These are phyloP conservation scores for Metarhizium robertsii DNA, from an alignment of 2,329 filamentous ascomycete genomes.

Conservation along the genomic window DNA sequence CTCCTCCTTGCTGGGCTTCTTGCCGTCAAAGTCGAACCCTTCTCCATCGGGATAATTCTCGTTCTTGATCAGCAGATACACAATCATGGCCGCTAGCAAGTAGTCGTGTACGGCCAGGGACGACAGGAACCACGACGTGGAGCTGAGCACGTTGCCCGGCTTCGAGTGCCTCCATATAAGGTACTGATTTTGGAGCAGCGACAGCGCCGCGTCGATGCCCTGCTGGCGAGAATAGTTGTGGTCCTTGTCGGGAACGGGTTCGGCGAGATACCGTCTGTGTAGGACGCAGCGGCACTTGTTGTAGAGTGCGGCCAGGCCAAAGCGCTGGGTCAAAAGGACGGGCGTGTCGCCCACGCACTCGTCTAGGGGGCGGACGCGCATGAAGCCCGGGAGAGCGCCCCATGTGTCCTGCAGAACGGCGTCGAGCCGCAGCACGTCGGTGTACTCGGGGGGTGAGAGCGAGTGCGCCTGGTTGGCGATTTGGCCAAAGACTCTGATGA, in stretches of 20 bases:
- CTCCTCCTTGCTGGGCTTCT: slow-evolving; percentile 23
- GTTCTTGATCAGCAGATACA: slow-evolving; percentile 43
- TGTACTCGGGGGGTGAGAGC: slow-evolving; percentile 34
- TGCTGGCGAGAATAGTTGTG: slow-evolving; percentile 42
- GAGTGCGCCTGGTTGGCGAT: slow-evolving; percentile 41
- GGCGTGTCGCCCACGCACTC: slow-evolving; percentile 40
- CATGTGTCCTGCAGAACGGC: slow-evolving; percentile 34
- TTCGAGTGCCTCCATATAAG: slow-evolving; percentile 37
- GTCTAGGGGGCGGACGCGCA: slow-evolving; percentile 31
- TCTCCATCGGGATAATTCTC: slow-evolving; percentile 28
- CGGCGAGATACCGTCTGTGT: slow-evolving; percentile 44
- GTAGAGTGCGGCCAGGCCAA: slow-evolving; percentile 41
- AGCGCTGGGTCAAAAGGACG: slow-evolving; percentile 39
- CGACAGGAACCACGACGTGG: slow-evolving; percentile 47
- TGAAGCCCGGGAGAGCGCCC: slow-evolving; percentile 34
- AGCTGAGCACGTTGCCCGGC: slow-evolving; percentile 43
- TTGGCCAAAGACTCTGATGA: slow-evolving; percentile 38
- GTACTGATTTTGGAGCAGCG: slow-evolving; percentile 37
- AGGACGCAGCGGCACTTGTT: slow-evolving; percentile 47
- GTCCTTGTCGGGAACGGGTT: slow-evolving; percentile 26
- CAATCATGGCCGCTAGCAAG: slow-evolving; percentile 49
- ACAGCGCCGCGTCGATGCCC: slow-evolving; percentile 40
- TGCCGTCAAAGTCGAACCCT: slow-evolving; percentile 22
- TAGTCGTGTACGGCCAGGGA: slow-evolving; percentile 52
- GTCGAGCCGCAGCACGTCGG: slow-evolving; percentile 40